Conservation (phyloP, 352 stramenopile genomes). For the Phytophthora constricta region DNA sequence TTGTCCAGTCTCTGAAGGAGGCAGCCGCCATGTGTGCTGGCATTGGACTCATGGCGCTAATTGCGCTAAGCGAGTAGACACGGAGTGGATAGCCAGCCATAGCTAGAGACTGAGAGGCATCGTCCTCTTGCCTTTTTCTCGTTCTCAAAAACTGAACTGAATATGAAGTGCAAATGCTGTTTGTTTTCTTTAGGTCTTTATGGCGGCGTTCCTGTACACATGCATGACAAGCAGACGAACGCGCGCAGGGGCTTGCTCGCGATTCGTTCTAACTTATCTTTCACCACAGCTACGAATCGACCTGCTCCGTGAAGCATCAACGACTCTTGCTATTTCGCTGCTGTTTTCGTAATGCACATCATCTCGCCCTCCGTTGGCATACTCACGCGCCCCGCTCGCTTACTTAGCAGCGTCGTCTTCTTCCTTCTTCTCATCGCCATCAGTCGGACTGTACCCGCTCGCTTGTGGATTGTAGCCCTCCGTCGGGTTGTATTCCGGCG, state of each 20-base stretch:
- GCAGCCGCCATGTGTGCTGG: slow-evolving; percentile 67
- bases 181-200: slow-evolving; percentile 32
- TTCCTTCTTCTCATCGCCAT: slow-evolving; percentile 61
- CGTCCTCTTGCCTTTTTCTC: too few relatives aligned
- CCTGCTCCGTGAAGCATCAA: not conserved
- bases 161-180: slow-evolving; percentile 33
- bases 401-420: slow-evolving; percentile 39
- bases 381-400: slow-evolving; percentile 18
- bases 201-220: slow-evolving; percentile 22
- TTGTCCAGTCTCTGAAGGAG: slow-evolving; percentile 77
- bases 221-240: slow-evolving; percentile 22
- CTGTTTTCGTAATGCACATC: slow-evolving; percentile 37
- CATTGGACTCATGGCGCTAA: slow-evolving; percentile 81
- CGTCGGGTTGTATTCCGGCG: slow-evolving; percentile 85
- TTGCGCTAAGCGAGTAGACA: slow-evolving; percentile 74
- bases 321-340: slow-evolving; percentile 12
- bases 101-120: too few relatives aligned
- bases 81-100: not conserved
- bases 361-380: slow-evolving; percentile 23
- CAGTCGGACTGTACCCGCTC: slow-evolving; percentile 80
- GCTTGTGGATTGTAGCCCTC: slow-evolving; percentile 76
- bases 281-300: slow-evolving; percentile 20
- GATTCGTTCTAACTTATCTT: too few relatives aligned
- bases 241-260: not conserved
- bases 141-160: too few relatives aligned